Evolutionary conservation across 805 yeast species (phyloP), one percentile per base, ranked within the genome.

Genomic region (Teunomyces aglyptinius): DNA sequence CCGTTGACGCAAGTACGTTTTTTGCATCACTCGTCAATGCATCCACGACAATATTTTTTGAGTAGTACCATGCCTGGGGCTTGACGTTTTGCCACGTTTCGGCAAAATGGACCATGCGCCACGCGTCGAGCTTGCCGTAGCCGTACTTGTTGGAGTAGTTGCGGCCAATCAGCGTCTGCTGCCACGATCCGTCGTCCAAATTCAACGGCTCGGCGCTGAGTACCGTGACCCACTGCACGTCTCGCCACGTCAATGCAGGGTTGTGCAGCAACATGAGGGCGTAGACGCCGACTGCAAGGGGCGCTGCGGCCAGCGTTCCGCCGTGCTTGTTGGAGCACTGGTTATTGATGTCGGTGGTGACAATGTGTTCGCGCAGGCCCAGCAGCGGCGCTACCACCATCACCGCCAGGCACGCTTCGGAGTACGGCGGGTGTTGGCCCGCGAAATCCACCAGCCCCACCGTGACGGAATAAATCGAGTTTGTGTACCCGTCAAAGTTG

Each of bases 221-320:
- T 12, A 92, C 82, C 2, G 88, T 79, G 16, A 94, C 73, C 58
- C 91, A 89, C 68, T 94, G 99, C 46, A 91, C 76, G 62, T 94
- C 99, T 62, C 99, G 79, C 99, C 99, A 94, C 0, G 97, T 87
- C 46, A 94, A 76, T 4, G 84, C 77, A 1, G 97, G 96, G 53
- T 96, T 86, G 3, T 85, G 90, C 55, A 85, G 83, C 43, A 94
- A 71, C 2, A 88, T 88, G 44, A 94, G 71, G 0, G 97, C 80
- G 62, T 87, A 89, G 1, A 94, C 77, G n/a, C 98, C 99, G 0
- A 98, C 97, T 0, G 97, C 98, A 47, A 94, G 75, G 0, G 99
- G 99, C 0, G 99, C 99, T 12, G 99, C 97, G 0, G 99, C 99
- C 18, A 98, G 92, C 0, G 99, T 94, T 16, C 99, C 99, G 8